Percentiles rank a stretch among this genome's conserved stretches.
phyloP scores from a whole-genome alignment of 2,329 filamentous ascomycete species.

The Monosporascus sp. region DNA sequence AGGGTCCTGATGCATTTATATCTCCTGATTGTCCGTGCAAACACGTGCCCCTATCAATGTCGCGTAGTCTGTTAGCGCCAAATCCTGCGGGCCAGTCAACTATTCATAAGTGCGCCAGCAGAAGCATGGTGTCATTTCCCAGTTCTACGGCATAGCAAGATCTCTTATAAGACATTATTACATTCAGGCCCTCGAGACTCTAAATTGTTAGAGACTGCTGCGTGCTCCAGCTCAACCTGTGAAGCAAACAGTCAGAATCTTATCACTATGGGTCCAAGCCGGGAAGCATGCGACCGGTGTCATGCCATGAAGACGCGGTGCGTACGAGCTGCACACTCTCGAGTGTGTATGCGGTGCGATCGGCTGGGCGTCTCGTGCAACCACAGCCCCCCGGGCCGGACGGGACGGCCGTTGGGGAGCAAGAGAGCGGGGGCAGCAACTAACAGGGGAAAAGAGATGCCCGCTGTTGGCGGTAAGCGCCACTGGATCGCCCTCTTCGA shows the following conservation, averaged over 20 bases:
- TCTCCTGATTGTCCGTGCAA: too few relatives aligned
- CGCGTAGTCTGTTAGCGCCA: too few relatives aligned
- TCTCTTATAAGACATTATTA: background rate
- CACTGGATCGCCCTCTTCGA: background rate
- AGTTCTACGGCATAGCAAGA: too few relatives aligned
- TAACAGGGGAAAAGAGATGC: background rate
- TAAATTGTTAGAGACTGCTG: background rate
- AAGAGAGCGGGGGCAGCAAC: background rate
- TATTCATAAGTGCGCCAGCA: too few relatives aligned
- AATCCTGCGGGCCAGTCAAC: too few relatives aligned
- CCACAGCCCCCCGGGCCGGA: background rate
- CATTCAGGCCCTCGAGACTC: background rate
- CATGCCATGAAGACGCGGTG: background rate
- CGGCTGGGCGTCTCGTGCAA: background rate
- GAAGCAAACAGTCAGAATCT: background rate
- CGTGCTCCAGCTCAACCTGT: background rate
- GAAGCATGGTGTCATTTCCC: background rate
- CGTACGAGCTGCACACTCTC: background rate
- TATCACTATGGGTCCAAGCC: background rate
- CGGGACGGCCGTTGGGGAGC: background rate
- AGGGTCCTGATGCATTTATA: too few relatives aligned
- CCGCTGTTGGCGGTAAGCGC: background rate
- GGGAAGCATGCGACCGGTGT: background rate
- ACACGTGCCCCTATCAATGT: too few relatives aligned
- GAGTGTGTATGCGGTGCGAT: background rate